These are phyloP conservation scores for Mucor ambiguus DNA, from an alignment of 371 early-diverging fungal genomes.

Conservation along the genomic window DNA sequence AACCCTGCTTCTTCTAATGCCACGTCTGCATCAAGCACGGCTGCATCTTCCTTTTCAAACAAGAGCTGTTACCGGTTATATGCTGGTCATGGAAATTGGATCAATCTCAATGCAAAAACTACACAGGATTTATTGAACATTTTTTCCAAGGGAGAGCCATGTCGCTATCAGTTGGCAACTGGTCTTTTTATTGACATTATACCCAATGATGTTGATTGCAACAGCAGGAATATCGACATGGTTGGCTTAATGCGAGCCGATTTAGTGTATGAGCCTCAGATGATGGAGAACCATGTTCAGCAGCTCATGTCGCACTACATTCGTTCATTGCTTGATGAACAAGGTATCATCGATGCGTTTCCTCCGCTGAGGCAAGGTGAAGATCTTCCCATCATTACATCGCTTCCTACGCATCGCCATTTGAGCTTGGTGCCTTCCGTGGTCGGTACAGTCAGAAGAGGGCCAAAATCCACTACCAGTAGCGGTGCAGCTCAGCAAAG, in stretches of 20 bases:
- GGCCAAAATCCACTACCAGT: constrained; percentile 14
- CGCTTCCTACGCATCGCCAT: constrained; percentile 43
- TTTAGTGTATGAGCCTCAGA: constrained; percentile 28
- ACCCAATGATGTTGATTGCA: constrained; percentile 51
- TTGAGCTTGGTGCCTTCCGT: constrained; percentile 44
- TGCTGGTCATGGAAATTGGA: constrained; percentile 52
- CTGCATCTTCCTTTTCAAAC: not conserved
- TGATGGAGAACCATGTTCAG: constrained; percentile 19
- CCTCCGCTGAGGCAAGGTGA: constrained; percentile 36
- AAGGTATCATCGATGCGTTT: constrained; percentile 49
- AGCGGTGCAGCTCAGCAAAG: not conserved
- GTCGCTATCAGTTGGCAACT: constrained; percentile 39
- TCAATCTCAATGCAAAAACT: constrained; percentile 32
- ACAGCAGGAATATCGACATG: constrained; percentile 47
- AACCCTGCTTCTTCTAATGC: not conserved
- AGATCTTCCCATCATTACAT: constrained; percentile 31
- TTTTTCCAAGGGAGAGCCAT: constrained; percentile 34
- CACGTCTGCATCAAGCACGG: not conserved
- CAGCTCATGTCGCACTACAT: constrained; percentile 34
- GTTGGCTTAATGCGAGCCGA: constrained; percentile 48
- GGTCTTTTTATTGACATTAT: constrained; percentile 43
- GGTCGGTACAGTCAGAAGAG: constrained; percentile 16
- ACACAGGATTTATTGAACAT: constrained; percentile 40
- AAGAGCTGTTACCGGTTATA: constrained; percentile 39
- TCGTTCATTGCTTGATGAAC: constrained; percentile 34